Evolutionary conservation across 257 asterid genomes (phyloP), one percentile per base, ranked within the genome.

Genomic region (Capsicum pubescens): DNA sequence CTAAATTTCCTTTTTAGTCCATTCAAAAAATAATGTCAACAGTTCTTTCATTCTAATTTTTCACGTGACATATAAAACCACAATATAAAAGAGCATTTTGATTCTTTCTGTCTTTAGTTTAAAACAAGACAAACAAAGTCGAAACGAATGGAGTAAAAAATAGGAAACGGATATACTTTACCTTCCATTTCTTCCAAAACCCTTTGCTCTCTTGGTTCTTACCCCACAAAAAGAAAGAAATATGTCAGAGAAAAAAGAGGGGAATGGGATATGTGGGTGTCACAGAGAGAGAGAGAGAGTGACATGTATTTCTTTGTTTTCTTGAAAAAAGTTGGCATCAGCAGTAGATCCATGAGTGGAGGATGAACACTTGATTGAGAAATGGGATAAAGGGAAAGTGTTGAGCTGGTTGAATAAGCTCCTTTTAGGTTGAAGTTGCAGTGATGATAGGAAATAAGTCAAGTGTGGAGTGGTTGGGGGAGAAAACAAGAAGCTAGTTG

Each of bases 171-270:
- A 10, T 32, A 4, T 11, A 58, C 50, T 21, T 81, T 82, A 88
- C 90, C 91, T 87, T 88, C 91, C 91, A 89, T 88, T 87, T 88
- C 87, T 78, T 88, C 90, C 89, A 90, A 63, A 90, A 84, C 61
- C 90, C 89, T 71, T 44, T 68, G 15, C 19, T 81, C 54, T 83
- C 86, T 80, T 79, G 83, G 79, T 64, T 86, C 88, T 86, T 57
- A 74, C 5, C 12, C 13, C 44, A 21, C 81, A 17, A 61, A 21
- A 64, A 79, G 83, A 77, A 50, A 13, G 69, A 0, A 12, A n/a
- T 35, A 54, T 12, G 10, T 55, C 6, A 16, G 57, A 7, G 19
- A 7, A 57, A 8, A 16, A 5, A 48, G 16, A 54, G 56, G 4
- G 54, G 64, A n/a, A 79, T 74, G 63, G 1, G 50, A 54, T 3